These are phyloP conservation scores for Trichosanthes cucumerina DNA, from an alignment of 306 rosid species.

Conservation along the genomic window DNA sequence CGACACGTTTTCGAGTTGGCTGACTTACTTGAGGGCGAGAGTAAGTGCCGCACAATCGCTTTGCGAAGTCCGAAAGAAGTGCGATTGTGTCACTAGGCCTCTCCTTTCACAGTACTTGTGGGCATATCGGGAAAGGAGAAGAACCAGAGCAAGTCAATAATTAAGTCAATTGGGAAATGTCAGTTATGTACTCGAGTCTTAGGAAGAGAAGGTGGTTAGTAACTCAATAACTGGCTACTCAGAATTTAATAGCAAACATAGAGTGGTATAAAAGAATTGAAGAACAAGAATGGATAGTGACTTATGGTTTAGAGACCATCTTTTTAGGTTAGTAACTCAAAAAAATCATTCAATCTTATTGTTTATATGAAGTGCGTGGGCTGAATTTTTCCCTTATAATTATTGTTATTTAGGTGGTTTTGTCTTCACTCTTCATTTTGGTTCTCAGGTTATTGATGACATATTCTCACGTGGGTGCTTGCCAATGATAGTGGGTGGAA, in stretches of 20 bases:
- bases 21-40: too few relatives aligned
- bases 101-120: not conserved
- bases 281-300: not conserved
- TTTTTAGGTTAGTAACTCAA: not conserved
- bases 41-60: too few relatives aligned
- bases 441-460: slow-evolving; percentile 57
- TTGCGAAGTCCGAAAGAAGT: too few relatives aligned
- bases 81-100: too few relatives aligned
- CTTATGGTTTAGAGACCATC: not conserved
- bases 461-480: slow-evolving; percentile 52
- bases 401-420: not conserved
- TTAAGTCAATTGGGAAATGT: not conserved
- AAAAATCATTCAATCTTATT: not conserved
- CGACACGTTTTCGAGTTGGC: too few relatives aligned
- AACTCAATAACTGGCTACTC: not conserved
- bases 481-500: slow-evolving; percentile 93
- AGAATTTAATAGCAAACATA: not conserved
- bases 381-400: not conserved
- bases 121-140: not conserved
- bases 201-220: not conserved
- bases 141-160: not conserved
- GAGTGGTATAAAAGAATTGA: not conserved
- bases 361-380: not conserved
- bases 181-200: not conserved
- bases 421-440: not conserved